These are phyloP conservation scores for Lachnellula occidentalis DNA, from an alignment of 2,329 filamentous ascomycete genomes.

Conservation along the genomic window DNA sequence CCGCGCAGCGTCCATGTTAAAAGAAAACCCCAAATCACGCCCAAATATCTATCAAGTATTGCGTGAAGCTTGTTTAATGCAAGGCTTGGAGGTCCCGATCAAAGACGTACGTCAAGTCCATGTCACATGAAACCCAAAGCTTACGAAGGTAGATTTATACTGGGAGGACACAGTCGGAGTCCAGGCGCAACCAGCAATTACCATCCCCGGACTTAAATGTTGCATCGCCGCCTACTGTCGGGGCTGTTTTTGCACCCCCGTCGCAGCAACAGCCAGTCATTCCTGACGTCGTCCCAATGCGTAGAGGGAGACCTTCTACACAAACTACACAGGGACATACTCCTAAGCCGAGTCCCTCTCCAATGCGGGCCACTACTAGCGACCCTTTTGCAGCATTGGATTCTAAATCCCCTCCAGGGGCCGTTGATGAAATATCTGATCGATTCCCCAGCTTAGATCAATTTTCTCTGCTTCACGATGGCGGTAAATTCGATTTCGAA, in stretches of 20 bases:
- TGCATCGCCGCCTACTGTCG: constrained; percentile 55
- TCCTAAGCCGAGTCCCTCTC: constrained; percentile 59
- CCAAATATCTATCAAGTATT: constrained; percentile 95
- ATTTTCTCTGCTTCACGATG: constrained; percentile 84
- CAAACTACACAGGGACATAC: constrained; percentile 39
- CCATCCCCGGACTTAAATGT: constrained; percentile 49
- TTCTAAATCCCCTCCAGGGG: constrained; percentile 49
- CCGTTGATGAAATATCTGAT: constrained; percentile 73
- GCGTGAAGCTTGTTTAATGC: constrained; percentile 81
- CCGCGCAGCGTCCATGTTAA: constrained; percentile 73
- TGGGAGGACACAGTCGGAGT: constrained; percentile 57
- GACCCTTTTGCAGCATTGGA: constrained; percentile 94
- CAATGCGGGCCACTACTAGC: constrained; percentile 60
- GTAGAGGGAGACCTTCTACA: constrained; percentile 69
- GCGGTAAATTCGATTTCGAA: constrained; percentile 80
- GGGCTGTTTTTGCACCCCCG: constrained; percentile 76
- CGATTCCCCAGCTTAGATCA: constrained; percentile 90
- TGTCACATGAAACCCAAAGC: constrained; percentile 1
- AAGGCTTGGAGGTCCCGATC: constrained; percentile 78
- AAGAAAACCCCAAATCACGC: constrained; percentile 67
- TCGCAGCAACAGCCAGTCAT: constrained; percentile 65
- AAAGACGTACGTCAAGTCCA: constrained; percentile 65
- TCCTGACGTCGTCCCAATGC: constrained; percentile 90
- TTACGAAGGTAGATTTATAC: constrained; percentile 60
- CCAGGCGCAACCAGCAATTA: constrained; percentile 52